Base-by-base conservation (phyloP, 805 yeast genomes). In the Pachysolen tannophilus region DNA sequence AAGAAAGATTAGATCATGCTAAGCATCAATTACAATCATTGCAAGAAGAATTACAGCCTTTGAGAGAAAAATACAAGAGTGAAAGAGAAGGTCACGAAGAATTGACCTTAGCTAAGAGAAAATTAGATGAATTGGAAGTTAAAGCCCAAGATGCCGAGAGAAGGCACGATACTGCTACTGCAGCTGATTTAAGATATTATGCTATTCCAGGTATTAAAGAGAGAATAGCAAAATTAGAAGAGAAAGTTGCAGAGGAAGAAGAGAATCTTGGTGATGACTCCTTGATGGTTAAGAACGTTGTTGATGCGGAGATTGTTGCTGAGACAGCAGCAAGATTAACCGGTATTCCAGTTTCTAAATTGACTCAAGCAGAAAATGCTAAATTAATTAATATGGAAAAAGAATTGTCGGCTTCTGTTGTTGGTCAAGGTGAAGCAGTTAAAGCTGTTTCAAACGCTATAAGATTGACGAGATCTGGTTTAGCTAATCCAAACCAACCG, bases 131-230 rank as follows among this genome's bases (percentile, higher is more conserved):
- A 45, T 70, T 92, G 50, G 95, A 86, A 54, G 78, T 74, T 55
- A 92, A 92, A 63, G 97, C 97, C 4, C 71, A 67, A 37, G 97
- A 92, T 61, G 98, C 98, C 17, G 97, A 90, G 58, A 85, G 98
- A 71, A 82, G 97, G 55, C 84, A 84, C 44, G 98, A 92, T 56
- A 85, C 87, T 23, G 90, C 82, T 5, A 72, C 96, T 8, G 95
- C 94, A 35, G 97, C 98, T 15, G 98, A 92, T 61, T 71, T 92
- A 57, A 75, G 95, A 58, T 92, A 88, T 67, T 92, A 86, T 67
- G 98, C 97, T 19, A 92, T 92, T 52, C 98, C 98, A 7, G 96
- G 90, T 50, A 69, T 92, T 39, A 70, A 80, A 60, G 71, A 73
- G 49, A 78, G 78, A 53, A 90, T 92, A 43, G 76, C 60, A 33